These are phyloP conservation scores for Coemansia sp. DNA, from an alignment of 192 early-diverging fungal genomes.

Conservation along the genomic window DNA sequence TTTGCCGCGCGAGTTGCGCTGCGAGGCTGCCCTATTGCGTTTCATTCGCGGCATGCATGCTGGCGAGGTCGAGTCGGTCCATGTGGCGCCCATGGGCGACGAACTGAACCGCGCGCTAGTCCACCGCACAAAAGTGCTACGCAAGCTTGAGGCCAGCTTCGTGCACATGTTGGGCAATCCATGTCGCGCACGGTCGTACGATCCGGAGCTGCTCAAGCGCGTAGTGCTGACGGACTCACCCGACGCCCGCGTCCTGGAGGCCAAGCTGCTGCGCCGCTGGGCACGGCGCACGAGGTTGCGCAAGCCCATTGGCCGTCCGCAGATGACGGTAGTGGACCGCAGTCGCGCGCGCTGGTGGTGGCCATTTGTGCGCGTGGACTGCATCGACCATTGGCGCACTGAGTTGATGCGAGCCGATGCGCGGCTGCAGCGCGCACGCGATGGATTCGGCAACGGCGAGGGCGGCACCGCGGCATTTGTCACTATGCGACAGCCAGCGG, in stretches of 20 bases:
- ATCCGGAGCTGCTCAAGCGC: constrained; percentile 54
- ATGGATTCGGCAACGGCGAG: constrained; percentile 4
- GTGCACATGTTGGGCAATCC: constrained; percentile 67
- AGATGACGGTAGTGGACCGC: not conserved
- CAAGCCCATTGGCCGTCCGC: constrained; percentile 9
- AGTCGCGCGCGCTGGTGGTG: constrained; percentile 9
- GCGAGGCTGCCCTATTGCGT: constrained; percentile 52
- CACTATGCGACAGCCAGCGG: constrained; percentile 64
- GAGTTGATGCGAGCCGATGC: constrained; percentile 58
- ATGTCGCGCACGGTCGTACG: constrained; percentile 61
- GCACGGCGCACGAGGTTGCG: constrained; percentile 9
- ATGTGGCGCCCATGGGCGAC: constrained; percentile 57
- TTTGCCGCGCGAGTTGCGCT: constrained; percentile 61
- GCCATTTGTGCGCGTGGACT: constrained; percentile 53
- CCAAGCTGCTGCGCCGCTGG: constrained; percentile 33
- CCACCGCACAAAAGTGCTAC: constrained; percentile 40
- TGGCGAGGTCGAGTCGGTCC: constrained; percentile 64
- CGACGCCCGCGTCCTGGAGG: constrained; percentile 36
- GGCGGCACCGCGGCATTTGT: constrained; percentile 66
- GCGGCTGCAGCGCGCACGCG: constrained; percentile 40
- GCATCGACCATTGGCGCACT: constrained; percentile 62
- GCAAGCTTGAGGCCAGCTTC: constrained; percentile 58
- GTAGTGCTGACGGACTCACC: constrained; percentile 28
- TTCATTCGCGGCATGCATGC: constrained; percentile 62
- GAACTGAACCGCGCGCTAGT: constrained; percentile 58